Conservation (phyloP, 2,329 filamentous ascomycete species). For the Colletotrichum destructivum region DNA sequence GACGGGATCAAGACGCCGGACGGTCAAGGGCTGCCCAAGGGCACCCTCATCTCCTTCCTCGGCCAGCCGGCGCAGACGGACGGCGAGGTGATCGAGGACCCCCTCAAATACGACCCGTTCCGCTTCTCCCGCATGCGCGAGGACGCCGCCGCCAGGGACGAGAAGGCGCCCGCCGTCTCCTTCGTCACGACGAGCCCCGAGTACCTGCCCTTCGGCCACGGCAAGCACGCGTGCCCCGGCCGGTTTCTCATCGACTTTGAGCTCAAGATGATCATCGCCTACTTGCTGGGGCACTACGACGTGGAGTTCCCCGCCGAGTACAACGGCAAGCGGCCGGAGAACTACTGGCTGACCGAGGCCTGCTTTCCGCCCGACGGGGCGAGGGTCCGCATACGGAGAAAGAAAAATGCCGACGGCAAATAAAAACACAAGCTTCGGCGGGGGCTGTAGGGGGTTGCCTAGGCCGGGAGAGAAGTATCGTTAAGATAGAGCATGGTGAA, state of each 20-base stretch:
- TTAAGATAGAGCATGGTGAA: too few relatives aligned
- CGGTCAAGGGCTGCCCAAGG: conserved; percentile 51
- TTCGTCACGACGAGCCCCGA: conserved; percentile 52
- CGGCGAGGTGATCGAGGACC: conserved; percentile 50
- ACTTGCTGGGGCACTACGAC: conserved; percentile 39
- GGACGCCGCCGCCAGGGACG: conserved; percentile 44
- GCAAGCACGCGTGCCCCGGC: conserved; percentile 53
- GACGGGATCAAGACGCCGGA: conserved; percentile 51
- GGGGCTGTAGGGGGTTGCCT: too few relatives aligned
- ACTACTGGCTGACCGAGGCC: conserved; percentile 40
- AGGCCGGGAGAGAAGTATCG: too few relatives aligned
- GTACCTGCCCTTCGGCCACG: conserved; percentile 54
- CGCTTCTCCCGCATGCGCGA: conserved; percentile 57
- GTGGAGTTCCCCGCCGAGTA: conserved; percentile 40
- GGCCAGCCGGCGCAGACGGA: conserved; percentile 51
- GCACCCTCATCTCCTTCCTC: conserved; percentile 52
- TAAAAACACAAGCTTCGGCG: background rate
- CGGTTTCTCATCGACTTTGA: conserved; percentile 51
- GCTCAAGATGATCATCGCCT: conserved; percentile 50
- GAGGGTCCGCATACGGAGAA: conserved; percentile 34
- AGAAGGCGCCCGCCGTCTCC: conserved; percentile 42
- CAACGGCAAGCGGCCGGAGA: conserved; percentile 36
- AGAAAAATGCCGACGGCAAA: background rate
- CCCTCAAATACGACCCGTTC: conserved; percentile 58
- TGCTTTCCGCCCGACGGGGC: conserved; percentile 21